These are phyloP conservation scores for Ascochyta rabiei DNA, from an alignment of 2,329 filamentous ascomycete genomes.

Conservation along the genomic window DNA sequence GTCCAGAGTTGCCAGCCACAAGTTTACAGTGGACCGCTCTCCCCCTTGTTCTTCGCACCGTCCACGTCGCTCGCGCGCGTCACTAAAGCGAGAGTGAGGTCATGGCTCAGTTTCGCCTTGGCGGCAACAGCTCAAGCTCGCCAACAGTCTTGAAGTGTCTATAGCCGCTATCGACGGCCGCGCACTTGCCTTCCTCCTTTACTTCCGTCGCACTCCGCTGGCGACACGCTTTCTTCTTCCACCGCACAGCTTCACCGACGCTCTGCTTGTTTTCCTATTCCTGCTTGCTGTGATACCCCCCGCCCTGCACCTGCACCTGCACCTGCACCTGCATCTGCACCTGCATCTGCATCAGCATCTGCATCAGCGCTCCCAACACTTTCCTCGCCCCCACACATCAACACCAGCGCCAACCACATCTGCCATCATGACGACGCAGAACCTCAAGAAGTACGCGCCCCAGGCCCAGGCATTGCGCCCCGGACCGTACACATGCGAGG, in stretches of 20 bases:
- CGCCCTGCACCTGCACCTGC: constrained; percentile 20
- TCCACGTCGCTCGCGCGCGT: constrained; percentile 12
- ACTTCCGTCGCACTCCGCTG: constrained; percentile 13
- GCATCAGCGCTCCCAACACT: constrained; percentile 11
- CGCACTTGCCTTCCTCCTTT: constrained; percentile 2
- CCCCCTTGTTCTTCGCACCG: constrained; percentile 14
- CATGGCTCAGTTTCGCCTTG: constrained; percentile 26
- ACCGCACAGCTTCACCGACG: constrained; percentile 6
- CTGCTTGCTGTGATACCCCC: constrained; percentile 18
- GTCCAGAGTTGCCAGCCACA: background rate
- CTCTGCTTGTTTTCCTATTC: constrained; percentile 7
- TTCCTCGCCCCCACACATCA: background rate
- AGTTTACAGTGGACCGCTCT: constrained; percentile 8
- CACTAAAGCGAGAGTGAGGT: constrained; percentile 12
- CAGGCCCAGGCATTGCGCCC: constrained; percentile 62
- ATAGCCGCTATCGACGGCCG: background rate
- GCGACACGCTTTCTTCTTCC: constrained; percentile 27
- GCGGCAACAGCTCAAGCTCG: constrained; percentile 17
- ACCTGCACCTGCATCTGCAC: background rate
- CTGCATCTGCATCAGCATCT: no score
- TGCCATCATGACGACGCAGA: constrained; percentile 41
- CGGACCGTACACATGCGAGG: constrained; percentile 77
- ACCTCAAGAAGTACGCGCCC: constrained; percentile 56
- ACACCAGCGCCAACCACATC: constrained; percentile 5
- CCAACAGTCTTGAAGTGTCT: background rate